Evolutionary conservation across 441 rosid genomes (phyloP), one percentile per base, ranked within the genome.

Genomic region (Adansonia grandidieri): DNA sequence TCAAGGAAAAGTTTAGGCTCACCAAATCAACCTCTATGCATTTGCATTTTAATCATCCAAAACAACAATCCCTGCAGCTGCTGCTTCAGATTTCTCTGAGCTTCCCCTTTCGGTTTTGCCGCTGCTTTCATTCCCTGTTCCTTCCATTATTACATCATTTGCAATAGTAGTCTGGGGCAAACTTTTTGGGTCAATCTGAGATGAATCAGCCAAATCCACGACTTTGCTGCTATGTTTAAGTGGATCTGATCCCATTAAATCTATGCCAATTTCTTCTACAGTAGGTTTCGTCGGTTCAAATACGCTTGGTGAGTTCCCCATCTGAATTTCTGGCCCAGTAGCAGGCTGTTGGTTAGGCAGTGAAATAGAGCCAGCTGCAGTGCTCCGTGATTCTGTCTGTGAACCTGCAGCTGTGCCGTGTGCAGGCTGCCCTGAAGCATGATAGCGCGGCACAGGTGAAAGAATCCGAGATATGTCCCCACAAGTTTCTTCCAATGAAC

Each of bases 381-480:
- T 53, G 58, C 67, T 75, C 77, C 62, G 75, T 19, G 70, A 69
- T 42, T 82, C 75, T 13, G 1, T 58, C 66, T 60, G 74, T 19
- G 76, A 58, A 19, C 80, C 51, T 58, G 76, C 68, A 42, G 65
- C 73, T 53, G 84, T 28, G 61, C 28, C 44, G 6, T 57, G 77
- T 44, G 20, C 6, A 20, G 64, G 37, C 64, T 20, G 13, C 32
- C 22, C 14, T 3, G 37, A 58, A 20, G 80, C 15, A 71, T 70
- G 58, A 74, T 58, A 9, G 32, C 10, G 64, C 64, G 22, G 76
- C 3, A 28, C 0, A 20, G 76, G 76, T 37, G 86, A 84, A 14
- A 96, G 74, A 71, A 91, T 87, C 50, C 74, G 82, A 81, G 20
- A 84, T 51, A 92, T 74, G 74, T 80, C 85, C 54, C 82, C 82